Conservation (phyloP, 2,329 filamentous ascomycete species). For the Escovopsis weberi region DNA sequence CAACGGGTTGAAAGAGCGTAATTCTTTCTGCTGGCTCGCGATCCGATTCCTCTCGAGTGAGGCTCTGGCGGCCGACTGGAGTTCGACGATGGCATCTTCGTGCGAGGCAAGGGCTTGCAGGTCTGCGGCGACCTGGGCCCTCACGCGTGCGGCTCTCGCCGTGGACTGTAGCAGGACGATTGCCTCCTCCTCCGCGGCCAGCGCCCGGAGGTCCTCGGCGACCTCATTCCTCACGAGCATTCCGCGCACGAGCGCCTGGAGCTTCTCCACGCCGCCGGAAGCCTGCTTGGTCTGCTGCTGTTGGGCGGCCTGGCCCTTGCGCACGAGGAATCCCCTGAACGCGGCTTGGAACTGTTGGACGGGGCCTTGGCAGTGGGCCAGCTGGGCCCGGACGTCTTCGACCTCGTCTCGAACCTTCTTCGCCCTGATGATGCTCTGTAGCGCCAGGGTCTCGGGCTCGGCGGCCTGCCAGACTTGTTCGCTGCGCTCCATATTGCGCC, state of each 20-base stretch:
- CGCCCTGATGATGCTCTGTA: conserved; percentile 71
- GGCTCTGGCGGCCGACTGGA: conserved; percentile 56
- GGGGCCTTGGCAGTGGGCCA: conserved; percentile 47
- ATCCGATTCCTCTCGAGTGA: conserved; percentile 43
- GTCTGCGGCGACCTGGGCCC: conserved; percentile 40
- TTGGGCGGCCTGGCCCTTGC: conserved; percentile 41
- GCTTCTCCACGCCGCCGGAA: conserved; percentile 35
- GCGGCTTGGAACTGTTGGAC: conserved; percentile 51
- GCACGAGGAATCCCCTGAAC: conserved; percentile 52
- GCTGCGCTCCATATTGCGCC: conserved; percentile 46
- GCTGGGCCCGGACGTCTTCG: conserved; percentile 39
- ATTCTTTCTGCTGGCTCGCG: conserved; percentile 32
- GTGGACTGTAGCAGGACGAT: conserved; percentile 50
- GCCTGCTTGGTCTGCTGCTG: conserved; percentile 39
- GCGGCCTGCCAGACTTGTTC: conserved; percentile 55
- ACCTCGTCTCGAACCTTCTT: conserved; percentile 47
- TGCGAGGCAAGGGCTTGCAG: conserved; percentile 36
- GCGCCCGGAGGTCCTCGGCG: conserved; percentile 34
- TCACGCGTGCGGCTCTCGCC: conserved; percentile 46
- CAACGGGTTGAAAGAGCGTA: conserved; percentile 32
- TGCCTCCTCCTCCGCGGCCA: conserved; percentile 35
- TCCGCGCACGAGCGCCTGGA: conserved; percentile 56
- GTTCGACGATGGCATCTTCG: conserved; percentile 31
- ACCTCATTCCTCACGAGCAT: conserved; percentile 45
- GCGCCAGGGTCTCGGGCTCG: conserved; percentile 56